Evolutionary conservation across 768 basidiomycete species (phyloP), one percentile per base, ranked within the genome.

Genomic region (Auricularia cornea): DNA sequence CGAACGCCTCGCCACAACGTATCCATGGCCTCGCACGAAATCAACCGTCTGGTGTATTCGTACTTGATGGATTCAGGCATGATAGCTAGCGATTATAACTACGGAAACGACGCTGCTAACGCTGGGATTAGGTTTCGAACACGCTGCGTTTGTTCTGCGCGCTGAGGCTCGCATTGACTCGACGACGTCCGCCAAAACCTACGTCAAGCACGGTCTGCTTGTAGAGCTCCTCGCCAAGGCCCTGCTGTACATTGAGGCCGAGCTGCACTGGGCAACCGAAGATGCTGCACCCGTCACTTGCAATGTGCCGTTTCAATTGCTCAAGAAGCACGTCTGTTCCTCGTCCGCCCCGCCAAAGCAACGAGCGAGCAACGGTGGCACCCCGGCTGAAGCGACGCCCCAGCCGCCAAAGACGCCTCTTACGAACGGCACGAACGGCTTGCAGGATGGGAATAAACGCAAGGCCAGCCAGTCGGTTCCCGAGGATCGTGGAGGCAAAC

Each of bases 61-160:
- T 94, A 92, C 70, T 84, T 94, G 67, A 79, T 86, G 67, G 92
- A 94, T 68, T 92, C 90, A 32, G 91, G 91, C 90, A 66, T 26
- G 54, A 44, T 65, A 68, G 52, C 59, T 51, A 60, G n/a, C 62
- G 60, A n/a, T 56, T 33, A 35, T 26, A 28, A 16, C 12, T 20
- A 6, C 20, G 10, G 26, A 26, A 26, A 26, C 26, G 10, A 20
- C 28, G 38, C 62, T 59, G 52, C 59, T 23, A 18, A 61, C 23
- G 10, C 48, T 38, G 26, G 54, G 51, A 32, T 44, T 62, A 92
- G 92, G 91, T 61, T 90, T 93, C 70, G 79, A 81, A 40, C 92
- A 94, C 70, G 85, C 90, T 33, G 90, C 92, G 6, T 94, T 90
- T 72, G 81, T 85, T n/a, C 78, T 94, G 35, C 84, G 85, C 59